Conservation (phyloP, 805 yeast species). For the Isabelozyma heimii region DNA sequence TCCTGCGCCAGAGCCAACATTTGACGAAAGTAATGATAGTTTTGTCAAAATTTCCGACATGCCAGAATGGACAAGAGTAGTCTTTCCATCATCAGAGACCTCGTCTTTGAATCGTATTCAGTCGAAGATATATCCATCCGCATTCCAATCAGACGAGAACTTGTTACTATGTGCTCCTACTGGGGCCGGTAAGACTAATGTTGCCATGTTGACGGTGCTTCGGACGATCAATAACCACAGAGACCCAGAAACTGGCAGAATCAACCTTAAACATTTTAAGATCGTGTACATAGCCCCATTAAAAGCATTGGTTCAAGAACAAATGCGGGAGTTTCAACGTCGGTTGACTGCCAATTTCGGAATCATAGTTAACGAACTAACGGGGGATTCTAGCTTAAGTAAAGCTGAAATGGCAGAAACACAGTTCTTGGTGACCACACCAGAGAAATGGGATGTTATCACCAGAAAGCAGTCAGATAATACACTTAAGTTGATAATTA, state of each 20-base stretch:
- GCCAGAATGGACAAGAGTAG: conserved; percentile 80
- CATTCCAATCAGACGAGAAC: conserved; percentile 69
- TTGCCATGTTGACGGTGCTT: conserved; percentile 83
- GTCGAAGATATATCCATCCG: conserved; percentile 76
- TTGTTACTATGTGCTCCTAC: conserved; percentile 93
- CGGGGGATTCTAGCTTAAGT: conserved; percentile 84
- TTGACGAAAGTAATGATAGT: conserved; percentile 33
- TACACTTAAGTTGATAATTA: conserved; percentile 64
- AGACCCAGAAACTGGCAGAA: conserved; percentile 42
- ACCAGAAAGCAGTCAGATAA: conserved; percentile 77
- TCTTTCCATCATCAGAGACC: conserved; percentile 69
- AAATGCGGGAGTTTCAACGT: conserved; percentile 79
- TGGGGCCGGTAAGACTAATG: conserved; percentile 98
- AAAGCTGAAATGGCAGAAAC: conserved; percentile 74
- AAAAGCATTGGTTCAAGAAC: conserved; percentile 94
- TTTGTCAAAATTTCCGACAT: conserved; percentile 58
- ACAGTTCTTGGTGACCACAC: conserved; percentile 86
- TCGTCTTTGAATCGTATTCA: conserved; percentile 75
- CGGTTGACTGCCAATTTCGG: conserved; percentile 60
- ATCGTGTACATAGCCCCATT: conserved; percentile 89
- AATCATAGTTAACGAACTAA: conserved; percentile 74
- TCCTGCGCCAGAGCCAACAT: conserved; percentile 60
- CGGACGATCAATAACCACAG: conserved; percentile 56
- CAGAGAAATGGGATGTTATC: conserved; percentile 96
- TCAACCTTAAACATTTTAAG: conserved; percentile 59